phyloP scores from a whole-genome alignment of 192 early-diverging fungal genomes.

The Linderina pennispora region DNA sequence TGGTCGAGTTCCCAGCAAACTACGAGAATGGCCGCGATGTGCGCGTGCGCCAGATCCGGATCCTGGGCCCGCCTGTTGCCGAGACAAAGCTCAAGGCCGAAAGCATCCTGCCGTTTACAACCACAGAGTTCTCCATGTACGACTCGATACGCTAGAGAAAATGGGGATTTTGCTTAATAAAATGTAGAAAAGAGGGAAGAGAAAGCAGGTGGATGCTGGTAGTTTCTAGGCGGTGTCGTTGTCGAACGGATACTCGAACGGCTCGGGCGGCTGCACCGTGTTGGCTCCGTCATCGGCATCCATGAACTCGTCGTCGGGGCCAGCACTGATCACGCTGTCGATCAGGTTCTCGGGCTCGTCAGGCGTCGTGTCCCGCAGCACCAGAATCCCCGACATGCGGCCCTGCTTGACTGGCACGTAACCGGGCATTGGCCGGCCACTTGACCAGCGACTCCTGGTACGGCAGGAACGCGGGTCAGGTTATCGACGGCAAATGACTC shows the following conservation, averaged over 20 bases:
- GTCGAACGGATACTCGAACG: constrained; percentile 78
- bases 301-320: constrained; percentile 10
- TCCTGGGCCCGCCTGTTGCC: constrained; percentile 23
- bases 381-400: constrained; percentile 68
- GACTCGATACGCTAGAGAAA: constrained; percentile 11
- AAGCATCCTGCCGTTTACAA: constrained; percentile 23
- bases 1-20: constrained; percentile 31
- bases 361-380: constrained; percentile 72
- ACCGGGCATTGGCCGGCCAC: constrained; percentile 76
- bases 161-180: background rate
- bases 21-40: constrained; percentile 41
- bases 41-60: constrained; percentile 20
- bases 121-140: constrained; percentile 32
- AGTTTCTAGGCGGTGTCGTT: constrained; percentile 18
- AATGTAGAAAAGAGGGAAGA: constrained; percentile 1
- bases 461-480: constrained; percentile 80
- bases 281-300: constrained; percentile 3
- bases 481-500: constrained; percentile 76
- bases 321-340: constrained; percentile 42
- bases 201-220: background rate
- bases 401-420: constrained; percentile 89
- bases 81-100: constrained; percentile 22
- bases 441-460: constrained; percentile 80
- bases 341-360: constrained; percentile 82
- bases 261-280: constrained; percentile 65